phyloP scores from a whole-genome alignment of 2,329 filamentous ascomycete genomes.

The Aureobasidium subglaciale region DNA sequence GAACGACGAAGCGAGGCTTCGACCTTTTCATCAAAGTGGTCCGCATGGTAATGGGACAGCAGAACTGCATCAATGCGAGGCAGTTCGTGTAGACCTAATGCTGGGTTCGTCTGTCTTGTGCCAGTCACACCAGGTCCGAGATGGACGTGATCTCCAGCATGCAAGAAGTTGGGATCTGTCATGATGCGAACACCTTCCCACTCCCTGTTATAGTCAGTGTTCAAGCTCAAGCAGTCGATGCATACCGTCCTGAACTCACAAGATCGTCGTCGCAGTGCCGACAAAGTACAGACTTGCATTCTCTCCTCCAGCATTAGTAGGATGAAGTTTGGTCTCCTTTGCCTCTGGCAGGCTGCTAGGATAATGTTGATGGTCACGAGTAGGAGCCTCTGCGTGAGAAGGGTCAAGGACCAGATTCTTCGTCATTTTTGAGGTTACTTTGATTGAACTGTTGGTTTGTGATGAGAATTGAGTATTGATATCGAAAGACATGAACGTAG shows the following conservation, averaged over 20 bases:
- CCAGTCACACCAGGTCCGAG: conserved; percentile 56
- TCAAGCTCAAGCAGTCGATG: neutral
- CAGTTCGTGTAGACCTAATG: conserved; percentile 52
- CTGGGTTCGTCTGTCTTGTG: conserved; percentile 50
- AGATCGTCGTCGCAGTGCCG: conserved; percentile 50
- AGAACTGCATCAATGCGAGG: conserved; percentile 54
- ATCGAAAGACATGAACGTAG: neutral
- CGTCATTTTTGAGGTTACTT: neutral
- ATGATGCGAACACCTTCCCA: conserved; percentile 49
- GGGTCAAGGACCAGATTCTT: conserved; percentile 40
- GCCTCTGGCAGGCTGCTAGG: conserved; percentile 34
- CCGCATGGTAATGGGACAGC: conserved; percentile 58
- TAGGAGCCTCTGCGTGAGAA: conserved; percentile 31
- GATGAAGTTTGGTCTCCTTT: conserved; percentile 40
- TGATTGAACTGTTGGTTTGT: neutral
- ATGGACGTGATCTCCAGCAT: conserved; percentile 59
- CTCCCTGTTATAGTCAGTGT: conserved; percentile 24
- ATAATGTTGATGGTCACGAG: conserved; percentile 27
- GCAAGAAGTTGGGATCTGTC: conserved; percentile 58
- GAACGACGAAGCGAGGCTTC: conserved; percentile 45
- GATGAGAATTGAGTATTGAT: neutral
- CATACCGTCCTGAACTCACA: conserved; percentile 21
- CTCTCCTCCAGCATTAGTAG: conserved; percentile 30
- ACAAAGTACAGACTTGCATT: conserved; percentile 48
- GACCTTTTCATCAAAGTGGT: conserved; percentile 50